These are phyloP conservation scores for Leptosphaerulina australis DNA, from an alignment of 2,329 filamentous ascomycete species.

Conservation along the genomic window DNA sequence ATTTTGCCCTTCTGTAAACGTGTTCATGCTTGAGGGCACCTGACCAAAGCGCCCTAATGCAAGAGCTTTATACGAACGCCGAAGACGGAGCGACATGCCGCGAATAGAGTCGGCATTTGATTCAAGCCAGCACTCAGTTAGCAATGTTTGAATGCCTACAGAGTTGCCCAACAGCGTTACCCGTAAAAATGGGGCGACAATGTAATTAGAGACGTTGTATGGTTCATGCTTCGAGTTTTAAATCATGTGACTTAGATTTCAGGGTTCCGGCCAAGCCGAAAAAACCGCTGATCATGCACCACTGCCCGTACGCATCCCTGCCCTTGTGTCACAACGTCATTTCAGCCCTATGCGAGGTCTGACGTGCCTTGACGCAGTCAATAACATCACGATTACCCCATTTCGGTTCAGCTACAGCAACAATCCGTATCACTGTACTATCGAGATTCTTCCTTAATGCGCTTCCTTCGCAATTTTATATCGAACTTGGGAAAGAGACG, in stretches of 20 bases:
- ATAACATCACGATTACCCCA: conserved; percentile 16
- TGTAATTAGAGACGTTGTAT: too few species aligned
- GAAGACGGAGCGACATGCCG: conserved; percentile 6
- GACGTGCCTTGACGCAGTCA: conserved; percentile 19
- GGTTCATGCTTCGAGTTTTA: too few species aligned
- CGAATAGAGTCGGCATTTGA: too few species aligned
- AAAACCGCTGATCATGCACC: conserved; percentile 7
- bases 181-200: not conserved
- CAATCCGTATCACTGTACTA: not conserved
- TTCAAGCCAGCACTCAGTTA: not conserved
- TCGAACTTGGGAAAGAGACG: conserved; percentile 19
- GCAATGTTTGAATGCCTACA: not conserved
- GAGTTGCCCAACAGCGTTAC: not conserved
- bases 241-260: conserved; percentile 1
- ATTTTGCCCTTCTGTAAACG: not conserved
- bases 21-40: not conserved
- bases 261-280: conserved; percentile 9
- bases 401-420: not conserved
- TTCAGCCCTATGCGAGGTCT: conserved; percentile 16
- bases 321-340: conserved; percentile 3
- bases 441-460: conserved; percentile 16
- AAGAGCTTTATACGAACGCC: not conserved
- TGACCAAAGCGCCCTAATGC: not conserved
- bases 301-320: conserved; percentile 13
- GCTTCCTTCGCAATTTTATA: conserved; percentile 20